A percentile compares a stretch with the other conserved stretches of the same genome.
phyloP scores from a whole-genome alignment of 73 alveolate genomes.

The Tetrahymena thermophila region DNA sequence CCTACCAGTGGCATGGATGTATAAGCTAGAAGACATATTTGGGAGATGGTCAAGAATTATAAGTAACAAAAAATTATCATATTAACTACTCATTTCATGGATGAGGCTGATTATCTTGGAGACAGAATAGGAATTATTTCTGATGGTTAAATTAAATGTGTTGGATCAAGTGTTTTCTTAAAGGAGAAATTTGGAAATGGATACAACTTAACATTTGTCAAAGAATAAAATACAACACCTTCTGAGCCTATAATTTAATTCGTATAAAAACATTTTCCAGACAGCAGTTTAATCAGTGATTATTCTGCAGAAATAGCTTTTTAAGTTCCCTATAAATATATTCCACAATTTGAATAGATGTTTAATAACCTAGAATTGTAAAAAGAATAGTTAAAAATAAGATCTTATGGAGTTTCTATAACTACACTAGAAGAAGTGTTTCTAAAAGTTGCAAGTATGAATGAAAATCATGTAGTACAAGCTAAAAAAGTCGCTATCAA shows the following conservation, averaged over 20 bases:
- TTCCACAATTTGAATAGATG: slow-evolving; percentile 56
- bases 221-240: slow-evolving; percentile 21
- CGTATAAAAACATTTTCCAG: slow-evolving; percentile 18
- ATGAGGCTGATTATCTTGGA: slow-evolving; percentile 66
- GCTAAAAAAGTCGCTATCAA: neutral
- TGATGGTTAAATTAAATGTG: slow-evolving; percentile 51
- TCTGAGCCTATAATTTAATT: slow-evolving; percentile 17
- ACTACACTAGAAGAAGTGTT: slow-evolving; percentile 77
- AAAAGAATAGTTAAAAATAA: slow-evolving; percentile 58
- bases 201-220: slow-evolving; percentile 75
- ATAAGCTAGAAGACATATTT: slow-evolving; percentile 80
- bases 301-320: slow-evolving; percentile 57
- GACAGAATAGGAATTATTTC: slow-evolving; percentile 69
- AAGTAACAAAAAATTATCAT: slow-evolving; percentile 72
- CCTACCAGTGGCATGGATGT: slow-evolving; percentile 94
- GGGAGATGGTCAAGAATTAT: slow-evolving; percentile 89
- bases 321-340: slow-evolving; percentile 57
- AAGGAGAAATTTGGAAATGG: slow-evolving; percentile 67
- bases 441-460: slow-evolving; percentile 58
- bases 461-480: neutral
- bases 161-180: slow-evolving; percentile 51
- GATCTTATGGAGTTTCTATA: slow-evolving; percentile 78
- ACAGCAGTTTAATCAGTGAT: slow-evolving; percentile 33
- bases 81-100: slow-evolving; percentile 72
- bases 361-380: slow-evolving; percentile 66